Conservation (phyloP, 164 flowering plant genomes). For the Umbilicus rupestris region DNA sequence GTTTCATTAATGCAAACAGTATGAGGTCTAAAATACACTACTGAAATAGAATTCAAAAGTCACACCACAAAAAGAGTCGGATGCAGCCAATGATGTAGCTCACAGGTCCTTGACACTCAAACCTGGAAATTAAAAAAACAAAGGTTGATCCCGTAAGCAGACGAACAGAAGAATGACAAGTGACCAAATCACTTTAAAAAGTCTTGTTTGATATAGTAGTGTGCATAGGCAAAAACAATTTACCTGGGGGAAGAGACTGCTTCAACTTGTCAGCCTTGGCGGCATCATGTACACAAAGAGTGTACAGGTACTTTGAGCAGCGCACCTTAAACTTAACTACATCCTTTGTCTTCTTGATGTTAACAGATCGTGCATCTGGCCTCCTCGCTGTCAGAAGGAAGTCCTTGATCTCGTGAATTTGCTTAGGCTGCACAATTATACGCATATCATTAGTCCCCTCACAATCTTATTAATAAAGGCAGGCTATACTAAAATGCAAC, state of each 20-base stretch:
- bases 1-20: too few species aligned
- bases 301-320: slow-evolving; percentile 65
- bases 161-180: neutral
- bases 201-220: too few species aligned
- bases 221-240: too few species aligned
- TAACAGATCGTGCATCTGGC: slow-evolving; percentile 58
- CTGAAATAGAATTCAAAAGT: too few species aligned
- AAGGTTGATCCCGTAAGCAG: neutral
- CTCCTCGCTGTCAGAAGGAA: slow-evolving; percentile 68
- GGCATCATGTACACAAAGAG: slow-evolving; percentile 46
- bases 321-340: slow-evolving; percentile 68
- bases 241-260: slow-evolving; percentile 66
- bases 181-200: too few species aligned
- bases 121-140: slow-evolving; percentile 10
- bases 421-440: slow-evolving; percentile 38
- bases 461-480: too few species aligned
- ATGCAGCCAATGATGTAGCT: neutral
- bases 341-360: slow-evolving; percentile 54
- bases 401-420: slow-evolving; percentile 64
- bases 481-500: too few species aligned
- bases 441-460: too few species aligned
- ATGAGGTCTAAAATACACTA: too few species aligned
- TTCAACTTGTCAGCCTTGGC: slow-evolving; percentile 74
- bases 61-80: too few species aligned
- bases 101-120: slow-evolving; percentile 15